phyloP scores from a whole-genome alignment of 257 asterid species.

The Scutellaria minor region DNA sequence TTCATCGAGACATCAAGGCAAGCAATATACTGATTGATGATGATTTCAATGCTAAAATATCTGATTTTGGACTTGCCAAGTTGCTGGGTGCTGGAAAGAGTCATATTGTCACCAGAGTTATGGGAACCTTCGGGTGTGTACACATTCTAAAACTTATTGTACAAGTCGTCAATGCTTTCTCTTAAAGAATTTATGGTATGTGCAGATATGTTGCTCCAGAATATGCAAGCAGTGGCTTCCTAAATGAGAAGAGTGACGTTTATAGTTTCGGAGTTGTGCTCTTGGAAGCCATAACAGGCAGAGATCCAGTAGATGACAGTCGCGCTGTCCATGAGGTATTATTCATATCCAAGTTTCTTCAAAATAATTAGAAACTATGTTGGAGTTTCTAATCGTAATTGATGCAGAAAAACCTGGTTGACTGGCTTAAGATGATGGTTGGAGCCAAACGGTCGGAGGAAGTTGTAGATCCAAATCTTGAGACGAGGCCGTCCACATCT shows the following conservation, averaged over 20 bases:
- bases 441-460: constrained; percentile 64
- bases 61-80: constrained; percentile 95
- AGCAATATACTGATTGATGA: constrained; percentile 84
- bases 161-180: background rate
- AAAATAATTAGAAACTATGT: background rate
- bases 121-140: constrained; percentile 92
- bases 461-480: constrained; percentile 74
- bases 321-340: constrained; percentile 75
- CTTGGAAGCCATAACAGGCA: constrained; percentile 79
- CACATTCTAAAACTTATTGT: background rate
- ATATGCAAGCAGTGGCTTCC: constrained; percentile 77
- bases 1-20: constrained; percentile 82
- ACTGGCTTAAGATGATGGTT: constrained; percentile 93
- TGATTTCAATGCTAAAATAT: constrained; percentile 79
- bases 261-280: constrained; percentile 80
- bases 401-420: constrained; percentile 76
- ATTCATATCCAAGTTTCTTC: constrained; percentile 12
- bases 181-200: background rate
- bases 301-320: constrained; percentile 82
- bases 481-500: constrained; percentile 65
- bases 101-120: constrained; percentile 84
- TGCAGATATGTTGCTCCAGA: constrained; percentile 86
- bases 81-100: constrained; percentile 80
- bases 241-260: constrained; percentile 84
- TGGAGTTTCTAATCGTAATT: background rate